phyloP scores from a whole-genome alignment of 2,329 filamentous ascomycete genomes.

The Mycosphaerelloides madeirae region DNA sequence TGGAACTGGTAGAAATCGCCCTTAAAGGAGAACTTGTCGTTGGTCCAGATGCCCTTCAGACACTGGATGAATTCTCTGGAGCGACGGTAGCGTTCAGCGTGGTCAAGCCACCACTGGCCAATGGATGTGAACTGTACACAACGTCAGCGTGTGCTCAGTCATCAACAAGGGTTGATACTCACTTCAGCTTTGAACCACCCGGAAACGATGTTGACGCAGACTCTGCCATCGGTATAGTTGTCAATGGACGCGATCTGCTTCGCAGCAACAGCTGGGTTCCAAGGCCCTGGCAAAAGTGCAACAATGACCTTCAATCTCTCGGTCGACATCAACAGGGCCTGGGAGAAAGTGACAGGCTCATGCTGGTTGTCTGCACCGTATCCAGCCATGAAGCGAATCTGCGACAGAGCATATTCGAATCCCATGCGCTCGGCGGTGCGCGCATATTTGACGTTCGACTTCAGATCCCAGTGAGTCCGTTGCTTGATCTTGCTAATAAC shows the following conservation, averaged over 20 bases:
- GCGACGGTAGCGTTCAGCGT: constrained; percentile 49
- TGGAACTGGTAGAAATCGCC: constrained; percentile 53
- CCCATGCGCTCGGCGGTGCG: constrained; percentile 46
- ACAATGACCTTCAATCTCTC: constrained; percentile 49
- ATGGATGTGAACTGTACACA: constrained; percentile 42
- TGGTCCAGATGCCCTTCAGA: constrained; percentile 50
- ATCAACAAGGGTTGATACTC: background rate
- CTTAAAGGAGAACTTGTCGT: constrained; percentile 46
- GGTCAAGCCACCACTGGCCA: constrained; percentile 53
- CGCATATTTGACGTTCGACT: constrained; percentile 48
- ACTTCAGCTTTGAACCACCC: constrained; percentile 52
- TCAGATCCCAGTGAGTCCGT: constrained; percentile 46
- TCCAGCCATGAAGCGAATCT: constrained; percentile 52
- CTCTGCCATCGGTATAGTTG: constrained; percentile 48
- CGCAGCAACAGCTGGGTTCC: constrained; percentile 50
- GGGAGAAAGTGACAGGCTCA: constrained; percentile 50
- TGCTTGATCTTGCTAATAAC: constrained; percentile 52
- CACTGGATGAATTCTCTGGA: constrained; percentile 50
- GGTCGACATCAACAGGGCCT: constrained; percentile 46
- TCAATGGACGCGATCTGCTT: constrained; percentile 53
- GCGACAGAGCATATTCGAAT: constrained; percentile 50
- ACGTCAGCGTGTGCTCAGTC: constrained; percentile 2
- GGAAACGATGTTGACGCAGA: constrained; percentile 50
- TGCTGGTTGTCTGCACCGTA: constrained; percentile 44
- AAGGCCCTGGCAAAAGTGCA: constrained; percentile 48